phyloP scores from a whole-genome alignment of 31 red algal genomes.

The Endocladia muricata region DNA sequence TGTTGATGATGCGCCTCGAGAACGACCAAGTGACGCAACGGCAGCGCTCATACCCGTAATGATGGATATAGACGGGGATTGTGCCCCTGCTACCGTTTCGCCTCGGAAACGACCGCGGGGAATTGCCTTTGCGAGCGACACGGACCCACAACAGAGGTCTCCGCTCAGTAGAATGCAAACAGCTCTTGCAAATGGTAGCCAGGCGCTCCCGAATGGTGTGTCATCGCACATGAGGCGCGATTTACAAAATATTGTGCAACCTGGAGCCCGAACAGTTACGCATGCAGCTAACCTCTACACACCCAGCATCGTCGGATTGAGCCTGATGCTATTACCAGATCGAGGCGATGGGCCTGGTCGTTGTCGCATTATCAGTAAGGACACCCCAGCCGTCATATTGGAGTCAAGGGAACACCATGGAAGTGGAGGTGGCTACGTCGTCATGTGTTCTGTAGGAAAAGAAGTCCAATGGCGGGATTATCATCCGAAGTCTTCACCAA shows the following conservation, averaged over 20 bases:
- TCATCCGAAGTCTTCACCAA: constrained; percentile 47
- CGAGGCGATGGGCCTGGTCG: constrained; percentile 47
- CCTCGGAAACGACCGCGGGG: constrained; percentile 22
- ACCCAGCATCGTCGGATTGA: constrained; percentile 68
- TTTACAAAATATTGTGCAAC: constrained; percentile 4
- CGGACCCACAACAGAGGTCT: neutral
- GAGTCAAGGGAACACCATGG: constrained; percentile 62
- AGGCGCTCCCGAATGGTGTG: neutral
- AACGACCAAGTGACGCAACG: neutral
- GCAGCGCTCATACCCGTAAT: neutral
- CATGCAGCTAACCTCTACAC: constrained; percentile 55
- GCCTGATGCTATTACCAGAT: constrained; percentile 72
- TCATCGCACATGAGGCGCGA: neutral
- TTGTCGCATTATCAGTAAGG: constrained; percentile 49
- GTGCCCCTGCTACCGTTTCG: neutral
- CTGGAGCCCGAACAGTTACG: constrained; percentile 31
- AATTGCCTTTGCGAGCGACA: neutral
- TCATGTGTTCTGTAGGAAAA: constrained; percentile 46
- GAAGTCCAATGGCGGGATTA: constrained; percentile 69
- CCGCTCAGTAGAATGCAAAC: neutral
- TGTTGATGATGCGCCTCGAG: neutral
- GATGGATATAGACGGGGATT: neutral
- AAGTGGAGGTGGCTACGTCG: constrained; percentile 53
- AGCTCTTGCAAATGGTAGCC: neutral
- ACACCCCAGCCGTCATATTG: constrained; percentile 28